Percentiles rank a stretch among this genome's conserved stretches.
These are phyloP conservation scores for Camelina neglecta DNA, from an alignment of 345 rosid species.

Conservation along the genomic window DNA sequence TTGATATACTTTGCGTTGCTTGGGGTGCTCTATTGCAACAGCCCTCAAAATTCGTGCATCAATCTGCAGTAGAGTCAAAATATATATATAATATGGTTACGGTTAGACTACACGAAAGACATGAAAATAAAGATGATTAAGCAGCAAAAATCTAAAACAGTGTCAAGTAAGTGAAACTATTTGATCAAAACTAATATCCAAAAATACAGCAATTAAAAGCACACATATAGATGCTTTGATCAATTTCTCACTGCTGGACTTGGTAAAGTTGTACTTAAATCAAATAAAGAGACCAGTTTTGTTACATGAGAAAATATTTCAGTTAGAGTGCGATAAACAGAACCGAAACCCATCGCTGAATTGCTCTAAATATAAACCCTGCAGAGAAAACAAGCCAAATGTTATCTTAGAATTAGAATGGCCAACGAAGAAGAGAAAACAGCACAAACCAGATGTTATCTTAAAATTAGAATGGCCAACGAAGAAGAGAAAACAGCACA, in stretches of 20 bases:
- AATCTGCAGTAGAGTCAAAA: slow-evolving; percentile 50
- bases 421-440: background rate
- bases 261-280: background rate
- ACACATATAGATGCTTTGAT: background rate
- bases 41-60: slow-evolving; percentile 80
- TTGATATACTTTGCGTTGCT: background rate
- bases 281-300: background rate
- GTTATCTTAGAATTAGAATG: too few species aligned
- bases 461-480: too few species aligned
- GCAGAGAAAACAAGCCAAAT: background rate
- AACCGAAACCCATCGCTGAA: slow-evolving; percentile 58
- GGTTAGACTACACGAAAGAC: background rate
- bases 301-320: slow-evolving; percentile 88
- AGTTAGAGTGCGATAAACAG: slow-evolving; percentile 60
- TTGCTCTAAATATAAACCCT: slow-evolving; percentile 1
- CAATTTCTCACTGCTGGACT: background rate
- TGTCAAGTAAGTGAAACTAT: background rate
- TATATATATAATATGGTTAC: background rate
- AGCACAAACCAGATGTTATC: background rate
- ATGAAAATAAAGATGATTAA: background rate
- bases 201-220: background rate
- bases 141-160: background rate
- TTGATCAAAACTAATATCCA: background rate
- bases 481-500: too few species aligned
- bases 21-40: slow-evolving; percentile 80